Conservation (phyloP, 129 eudicot genomes). For the Lactuca saligna region DNA sequence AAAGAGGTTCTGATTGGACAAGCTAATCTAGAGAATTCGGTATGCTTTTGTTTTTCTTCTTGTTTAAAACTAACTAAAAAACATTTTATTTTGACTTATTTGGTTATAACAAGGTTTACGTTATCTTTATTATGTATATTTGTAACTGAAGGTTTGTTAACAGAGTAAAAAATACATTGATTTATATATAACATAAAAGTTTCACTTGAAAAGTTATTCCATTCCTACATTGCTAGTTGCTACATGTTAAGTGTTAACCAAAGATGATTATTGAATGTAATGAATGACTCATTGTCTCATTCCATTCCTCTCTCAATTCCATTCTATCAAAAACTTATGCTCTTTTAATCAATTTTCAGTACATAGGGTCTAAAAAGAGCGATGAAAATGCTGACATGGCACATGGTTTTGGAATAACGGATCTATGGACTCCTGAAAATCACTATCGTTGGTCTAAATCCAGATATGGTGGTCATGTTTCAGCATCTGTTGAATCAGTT, state of each 20-base stretch:
- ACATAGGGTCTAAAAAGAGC: conserved; percentile 78
- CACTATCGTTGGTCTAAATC: conserved; percentile 86
- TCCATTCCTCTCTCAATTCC: not conserved
- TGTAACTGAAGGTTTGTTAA: too few relatives aligned
- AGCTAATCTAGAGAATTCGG: conserved; percentile 64
- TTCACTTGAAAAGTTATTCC: too few relatives aligned
- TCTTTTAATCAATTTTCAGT: conserved; percentile 35
- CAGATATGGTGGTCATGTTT: conserved; percentile 80
- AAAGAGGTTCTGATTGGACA: conserved; percentile 68
- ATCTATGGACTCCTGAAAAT: conserved; percentile 93
- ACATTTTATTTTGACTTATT: too few relatives aligned
- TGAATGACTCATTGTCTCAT: too few relatives aligned
- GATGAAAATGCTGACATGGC: conserved; percentile 75
- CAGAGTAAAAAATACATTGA: too few relatives aligned
- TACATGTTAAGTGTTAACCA: too few relatives aligned
- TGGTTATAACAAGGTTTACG: too few relatives aligned
- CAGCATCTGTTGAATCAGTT: conserved; percentile 74
- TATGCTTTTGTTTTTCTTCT: conserved; percentile 37
- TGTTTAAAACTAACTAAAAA: too few relatives aligned
- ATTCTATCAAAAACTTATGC: conserved; percentile 15
- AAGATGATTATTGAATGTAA: too few relatives aligned
- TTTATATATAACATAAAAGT: too few relatives aligned
- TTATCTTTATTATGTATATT: too few relatives aligned
- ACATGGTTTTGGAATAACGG: conserved; percentile 57
- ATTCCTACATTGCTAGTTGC: too few relatives aligned